A percentile compares a stretch with the other conserved stretches of the same genome.
These are phyloP conservation scores for Epichloe sibirici DNA, from an alignment of 2,329 filamentous ascomycete species.

Conservation along the genomic window DNA sequence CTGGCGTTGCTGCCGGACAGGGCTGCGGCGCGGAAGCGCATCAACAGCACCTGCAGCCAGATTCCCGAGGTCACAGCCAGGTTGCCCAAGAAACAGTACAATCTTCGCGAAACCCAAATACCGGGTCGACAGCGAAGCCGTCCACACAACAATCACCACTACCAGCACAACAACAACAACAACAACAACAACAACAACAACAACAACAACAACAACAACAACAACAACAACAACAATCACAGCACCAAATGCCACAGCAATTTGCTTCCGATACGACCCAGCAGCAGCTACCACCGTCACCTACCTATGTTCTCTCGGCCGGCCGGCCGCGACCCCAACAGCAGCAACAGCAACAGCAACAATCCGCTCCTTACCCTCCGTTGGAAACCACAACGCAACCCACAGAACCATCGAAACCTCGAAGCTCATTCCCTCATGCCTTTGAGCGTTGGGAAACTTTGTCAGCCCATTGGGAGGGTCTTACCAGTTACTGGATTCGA, in stretches of 20 bases:
- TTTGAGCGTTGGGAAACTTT: slow-evolving; percentile 97
- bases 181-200: background rate
- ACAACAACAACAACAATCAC: background rate
- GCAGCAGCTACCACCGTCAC: slow-evolving; percentile 2
- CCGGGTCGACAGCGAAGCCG: slow-evolving; percentile 8
- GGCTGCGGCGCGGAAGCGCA: slow-evolving; percentile 18
- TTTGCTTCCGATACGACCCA: background rate
- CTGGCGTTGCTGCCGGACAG: slow-evolving; percentile 30
- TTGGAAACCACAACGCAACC: slow-evolving; percentile 10
- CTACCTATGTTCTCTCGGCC: slow-evolving; percentile 2
- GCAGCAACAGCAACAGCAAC: slow-evolving; percentile 1
- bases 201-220: background rate
- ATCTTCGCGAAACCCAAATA: slow-evolving; percentile 5
- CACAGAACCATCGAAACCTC: slow-evolving; percentile 24
- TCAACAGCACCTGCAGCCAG: slow-evolving; percentile 12
- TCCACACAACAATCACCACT: slow-evolving; percentile 9
- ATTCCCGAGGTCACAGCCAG: slow-evolving; percentile 21
- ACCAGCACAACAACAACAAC: background rate
- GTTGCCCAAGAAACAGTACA: slow-evolving; percentile 14
- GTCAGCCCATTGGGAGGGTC: slow-evolving; percentile 94
- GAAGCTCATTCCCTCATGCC: slow-evolving; percentile 81
- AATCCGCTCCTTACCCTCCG: background rate
- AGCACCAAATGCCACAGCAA: slow-evolving; percentile 2
- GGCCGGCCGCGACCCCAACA: slow-evolving; percentile 9
- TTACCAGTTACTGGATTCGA: slow-evolving; percentile 95